Evolutionary conservation across 2,329 filamentous ascomycete species (phyloP).

Genomic region (Talaromyces funiculosus): DNA sequence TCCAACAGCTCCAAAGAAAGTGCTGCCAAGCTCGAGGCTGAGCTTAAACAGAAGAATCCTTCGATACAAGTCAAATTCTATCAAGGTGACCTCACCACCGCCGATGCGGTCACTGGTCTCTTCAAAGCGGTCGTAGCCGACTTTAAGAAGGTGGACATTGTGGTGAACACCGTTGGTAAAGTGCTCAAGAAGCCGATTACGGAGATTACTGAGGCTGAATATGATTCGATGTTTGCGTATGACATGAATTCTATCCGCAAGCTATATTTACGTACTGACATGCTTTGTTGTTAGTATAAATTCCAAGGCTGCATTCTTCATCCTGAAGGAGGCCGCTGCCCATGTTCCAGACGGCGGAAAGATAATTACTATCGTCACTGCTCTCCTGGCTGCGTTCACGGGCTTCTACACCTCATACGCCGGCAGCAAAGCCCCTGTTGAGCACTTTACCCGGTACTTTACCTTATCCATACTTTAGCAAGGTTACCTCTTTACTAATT

Average conservation of each 20-base stretch:
- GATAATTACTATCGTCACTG: constrained; percentile 44
- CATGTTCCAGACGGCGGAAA: constrained; percentile 44
- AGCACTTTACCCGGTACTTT: constrained; percentile 52
- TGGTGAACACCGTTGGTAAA: constrained; percentile 49
- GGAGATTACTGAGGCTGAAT: constrained; percentile 42
- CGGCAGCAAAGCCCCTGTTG: constrained; percentile 54
- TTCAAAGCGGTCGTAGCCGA: constrained; percentile 37
- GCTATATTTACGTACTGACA: neutral
- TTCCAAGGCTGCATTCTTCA: constrained; percentile 44
- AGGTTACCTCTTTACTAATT: neutral
- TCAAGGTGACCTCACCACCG: constrained; percentile 41
- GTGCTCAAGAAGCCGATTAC: constrained; percentile 45
- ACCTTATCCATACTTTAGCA: constrained; percentile 1
- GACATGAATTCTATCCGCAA: constrained; percentile 14
- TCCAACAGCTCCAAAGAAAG: constrained; percentile 36
- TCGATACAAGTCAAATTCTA: constrained; percentile 36
- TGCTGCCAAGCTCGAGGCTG: constrained; percentile 31
- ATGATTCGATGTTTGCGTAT: constrained; percentile 46
- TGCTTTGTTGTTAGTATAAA: constrained; percentile 33
- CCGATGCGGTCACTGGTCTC: constrained; percentile 36
- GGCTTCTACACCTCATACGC: constrained; percentile 44
- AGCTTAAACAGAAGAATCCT: constrained; percentile 32
- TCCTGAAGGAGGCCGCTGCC: constrained; percentile 40
- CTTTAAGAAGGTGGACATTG: constrained; percentile 45
- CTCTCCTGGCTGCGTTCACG: constrained; percentile 44